phyloP scores from a whole-genome alignment of 441 rosid genomes.

The Raphanus hybrid region DNA sequence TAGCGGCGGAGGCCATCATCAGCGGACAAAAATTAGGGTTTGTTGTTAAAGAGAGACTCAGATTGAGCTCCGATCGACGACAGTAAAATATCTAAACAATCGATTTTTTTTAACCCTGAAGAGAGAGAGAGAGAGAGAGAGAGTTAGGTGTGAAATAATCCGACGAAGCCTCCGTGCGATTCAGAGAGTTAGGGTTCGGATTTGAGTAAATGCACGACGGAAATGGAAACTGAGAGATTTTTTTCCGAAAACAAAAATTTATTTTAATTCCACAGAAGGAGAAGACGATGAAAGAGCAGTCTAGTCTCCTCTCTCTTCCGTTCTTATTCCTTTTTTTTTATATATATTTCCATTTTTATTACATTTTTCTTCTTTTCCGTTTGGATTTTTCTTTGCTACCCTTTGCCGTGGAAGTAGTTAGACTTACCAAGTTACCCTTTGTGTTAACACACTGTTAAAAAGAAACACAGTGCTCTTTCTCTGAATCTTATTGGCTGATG shows the following conservation, averaged over 20 bases:
- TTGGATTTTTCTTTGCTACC: slow-evolving; percentile 8
- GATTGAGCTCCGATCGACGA: slow-evolving; percentile 21
- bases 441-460: not conserved
- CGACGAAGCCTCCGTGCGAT: slow-evolving; percentile 9
- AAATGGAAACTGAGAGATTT: not conserved
- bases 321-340: slow-evolving; percentile 4
- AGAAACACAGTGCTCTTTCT: slow-evolving; percentile 12
- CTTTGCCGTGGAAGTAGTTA: not conserved
- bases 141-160: not conserved
- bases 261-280: slow-evolving; percentile 27
- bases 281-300: slow-evolving; percentile 45
- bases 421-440: slow-evolving; percentile 30
- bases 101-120: slow-evolving; percentile 8
- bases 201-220: slow-evolving; percentile 34
- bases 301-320: slow-evolving; percentile 40
- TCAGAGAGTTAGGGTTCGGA: slow-evolving; percentile 42
- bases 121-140: not conserved
- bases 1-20: slow-evolving; percentile 45
- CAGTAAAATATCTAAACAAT: slow-evolving; percentile 28
- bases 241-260: not conserved
- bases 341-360: slow-evolving; percentile 2
- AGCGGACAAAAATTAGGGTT: slow-evolving; percentile 39
- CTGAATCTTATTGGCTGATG: slow-evolving; percentile 21
- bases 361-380: not conserved
- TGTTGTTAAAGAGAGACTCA: slow-evolving; percentile 27